Base-by-base conservation (phyloP, 768 basidiomycete species). In the Lactifluus hygrophoroides region DNA sequence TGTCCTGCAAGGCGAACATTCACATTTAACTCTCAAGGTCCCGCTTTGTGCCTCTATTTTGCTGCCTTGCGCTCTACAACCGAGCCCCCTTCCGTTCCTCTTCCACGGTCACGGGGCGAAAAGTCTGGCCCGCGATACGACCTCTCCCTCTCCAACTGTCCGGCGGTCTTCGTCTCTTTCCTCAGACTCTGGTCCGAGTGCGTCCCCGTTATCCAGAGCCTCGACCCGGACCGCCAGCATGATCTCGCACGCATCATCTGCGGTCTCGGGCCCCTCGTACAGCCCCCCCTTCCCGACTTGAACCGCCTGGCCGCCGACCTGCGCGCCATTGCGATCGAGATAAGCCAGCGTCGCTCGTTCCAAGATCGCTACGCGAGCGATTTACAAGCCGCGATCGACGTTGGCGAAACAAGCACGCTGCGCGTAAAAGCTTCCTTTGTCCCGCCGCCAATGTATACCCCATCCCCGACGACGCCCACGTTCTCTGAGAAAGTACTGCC, bases 231-330 rank as follows among this genome's bases (percentile, higher is more conserved):
- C 60, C 69, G 80, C 44, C 86, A 90, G 57, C 87, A 91, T 64
- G 90, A 93, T 69, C 85, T 93, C 28, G 90, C 90, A 0, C 81
- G 90, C 2, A 71, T 86, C 50, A 88, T 93, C 19, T 93, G 91
- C 64, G 76, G 77, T 5, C 80, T 90, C 47, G 47, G 63, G 1
- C 72, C 75, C 0, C 53, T 86, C 27, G 63, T 72, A 0, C 64
- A 72, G 0, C 79, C 82, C 0, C 28, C 70, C 4, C 69, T 77
- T 25, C 69, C 72, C 1, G 65, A 71, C 0, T 67, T 90, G 10
- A 71, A 75, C 3, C 82, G 85, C 0, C 81, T 91, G 46, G 81
- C 91, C 1, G 87, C 88, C 0, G 88, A 92, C 68, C 70, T 94
- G n/a, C 79, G 89, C 17, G 86, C 87, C 0, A 86, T 94, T 0